Evolutionary conservation across 148 eudicot species (phyloP), one percentile per base, ranked within the genome.

Genomic region (Vaccinium macrocarpon): DNA sequence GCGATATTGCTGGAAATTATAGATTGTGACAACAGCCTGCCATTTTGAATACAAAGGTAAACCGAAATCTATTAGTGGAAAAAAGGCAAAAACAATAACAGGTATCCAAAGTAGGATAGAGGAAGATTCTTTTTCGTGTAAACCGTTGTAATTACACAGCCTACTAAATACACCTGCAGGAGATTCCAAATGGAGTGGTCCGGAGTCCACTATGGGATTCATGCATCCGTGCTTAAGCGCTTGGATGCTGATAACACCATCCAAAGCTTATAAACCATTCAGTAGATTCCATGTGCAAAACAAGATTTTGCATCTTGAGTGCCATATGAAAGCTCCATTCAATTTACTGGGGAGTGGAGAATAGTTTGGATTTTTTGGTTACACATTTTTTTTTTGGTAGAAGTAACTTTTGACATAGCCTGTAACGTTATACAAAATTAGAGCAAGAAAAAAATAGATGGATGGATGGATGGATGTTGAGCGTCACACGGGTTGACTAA

Each of bases 1-100:
- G 38, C 73, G 38, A 29, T 68, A 68, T 13, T 68, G 73, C 73
- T 68, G 95, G 88, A 88, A 88, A 89, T 93, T 94, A 74, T 82
- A 84, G 87, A 94, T 92, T 12, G 93, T 88, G 61, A 94, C 94
- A 32, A 79, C 81, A 56, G 94, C 98, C 95, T 94, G 78, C 42
- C 85, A 81, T 21, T 23, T 29, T 10, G 6, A 57, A n/a, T 79
- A 79, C 3, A 8, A 10, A 68, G 73, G 38, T 68, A 29, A 16
- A 16, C 7, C 4, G 18, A 68, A 68, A 68, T 5, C 38, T 13
- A 27, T 68, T 13, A 27, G 73, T 68, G 11, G 1, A 61, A 61
- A 61, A 61, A n/a, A 42, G 46, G 46, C 68, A 62, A 62, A 8
- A 62, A 8, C 1, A 12, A 62, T 62, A 68, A 68, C 35, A 42